Conservation (phyloP, 1,284 basidiomycete genomes). For the Trichosporon sp. region DNA sequence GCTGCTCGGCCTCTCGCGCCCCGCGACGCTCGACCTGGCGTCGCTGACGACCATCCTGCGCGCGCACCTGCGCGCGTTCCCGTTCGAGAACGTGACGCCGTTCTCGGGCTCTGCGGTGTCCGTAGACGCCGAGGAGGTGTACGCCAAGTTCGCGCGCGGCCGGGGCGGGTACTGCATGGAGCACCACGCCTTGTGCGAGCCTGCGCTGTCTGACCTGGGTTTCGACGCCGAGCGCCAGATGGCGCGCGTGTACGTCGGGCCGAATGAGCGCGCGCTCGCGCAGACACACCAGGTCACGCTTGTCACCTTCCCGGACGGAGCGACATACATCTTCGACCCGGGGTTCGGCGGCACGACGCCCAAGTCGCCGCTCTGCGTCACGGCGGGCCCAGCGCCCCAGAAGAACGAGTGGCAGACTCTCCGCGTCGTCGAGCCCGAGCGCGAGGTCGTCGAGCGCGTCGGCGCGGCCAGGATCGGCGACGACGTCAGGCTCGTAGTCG, state of each 20-base stretch:
- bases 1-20: slow-evolving; percentile 7
- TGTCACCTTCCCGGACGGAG: slow-evolving; percentile 2
- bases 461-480: not conserved
- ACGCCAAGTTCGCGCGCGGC: slow-evolving; percentile 11
- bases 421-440: slow-evolving; percentile 3
- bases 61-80: slow-evolving; percentile 17
- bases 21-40: not conserved
- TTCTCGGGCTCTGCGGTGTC: slow-evolving; percentile 12
- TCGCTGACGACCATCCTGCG: slow-evolving; percentile 7
- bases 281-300: slow-evolving; percentile 10
- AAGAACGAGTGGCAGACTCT: not conserved
- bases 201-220: slow-evolving; percentile 10
- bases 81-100: slow-evolving; percentile 16
- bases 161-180: slow-evolving; percentile 22
- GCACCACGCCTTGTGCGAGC: slow-evolving; percentile 9
- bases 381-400: not conserved
- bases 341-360: slow-evolving; percentile 15
- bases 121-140: slow-evolving; percentile 2
- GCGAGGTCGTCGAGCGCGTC: not conserved
- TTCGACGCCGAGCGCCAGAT: slow-evolving; percentile 2
- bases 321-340: slow-evolving; percentile 14
- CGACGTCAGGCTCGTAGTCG: slow-evolving; percentile 6
- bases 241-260: slow-evolving; percentile 9
- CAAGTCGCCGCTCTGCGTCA: not conserved
- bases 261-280: not conserved